Conservation (phyloP, 257 asterid genomes). For the Solanum rostratum region DNA sequence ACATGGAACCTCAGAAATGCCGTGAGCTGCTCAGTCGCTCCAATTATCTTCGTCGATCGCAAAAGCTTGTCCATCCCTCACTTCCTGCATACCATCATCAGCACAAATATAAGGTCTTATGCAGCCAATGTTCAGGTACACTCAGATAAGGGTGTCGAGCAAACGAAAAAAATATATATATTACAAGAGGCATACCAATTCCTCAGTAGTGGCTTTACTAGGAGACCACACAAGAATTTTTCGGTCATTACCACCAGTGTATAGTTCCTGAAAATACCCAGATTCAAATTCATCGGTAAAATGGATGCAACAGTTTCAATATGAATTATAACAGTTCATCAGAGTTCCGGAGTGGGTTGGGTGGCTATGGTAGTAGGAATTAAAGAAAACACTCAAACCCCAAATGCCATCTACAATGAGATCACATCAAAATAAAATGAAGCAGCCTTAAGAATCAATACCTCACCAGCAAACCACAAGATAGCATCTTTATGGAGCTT, state of each 20-base stretch:
- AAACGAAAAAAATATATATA: not conserved
- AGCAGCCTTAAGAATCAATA: not conserved
- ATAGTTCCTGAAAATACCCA: conserved; percentile 48
- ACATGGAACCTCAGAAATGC: not conserved
- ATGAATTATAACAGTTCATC: not conserved
- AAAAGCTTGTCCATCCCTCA: conserved; percentile 28
- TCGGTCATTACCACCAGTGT: conserved; percentile 71
- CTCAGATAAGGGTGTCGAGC: not conserved
- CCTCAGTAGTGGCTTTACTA: conserved; percentile 26
- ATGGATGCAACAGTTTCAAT: not conserved
- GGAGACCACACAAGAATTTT: conserved; percentile 96
- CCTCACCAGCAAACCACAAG: not conserved
- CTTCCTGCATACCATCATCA: conserved; percentile 53
- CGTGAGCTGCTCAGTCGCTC: conserved; percentile 55
- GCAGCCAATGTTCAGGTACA: not conserved
- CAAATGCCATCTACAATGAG: not conserved
- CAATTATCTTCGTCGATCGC: conserved; percentile 65
- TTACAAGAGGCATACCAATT: conserved; percentile 32
- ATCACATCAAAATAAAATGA: not conserved
- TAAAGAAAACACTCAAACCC: not conserved
- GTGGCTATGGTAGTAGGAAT: not conserved
- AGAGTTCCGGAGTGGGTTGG: not conserved
- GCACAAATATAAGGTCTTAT: not conserved
- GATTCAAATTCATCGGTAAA: not conserved
- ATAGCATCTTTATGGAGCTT: not conserved